phyloP scores from a whole-genome alignment of 139 green algal species.

The Picochlorum sp. region DNA sequence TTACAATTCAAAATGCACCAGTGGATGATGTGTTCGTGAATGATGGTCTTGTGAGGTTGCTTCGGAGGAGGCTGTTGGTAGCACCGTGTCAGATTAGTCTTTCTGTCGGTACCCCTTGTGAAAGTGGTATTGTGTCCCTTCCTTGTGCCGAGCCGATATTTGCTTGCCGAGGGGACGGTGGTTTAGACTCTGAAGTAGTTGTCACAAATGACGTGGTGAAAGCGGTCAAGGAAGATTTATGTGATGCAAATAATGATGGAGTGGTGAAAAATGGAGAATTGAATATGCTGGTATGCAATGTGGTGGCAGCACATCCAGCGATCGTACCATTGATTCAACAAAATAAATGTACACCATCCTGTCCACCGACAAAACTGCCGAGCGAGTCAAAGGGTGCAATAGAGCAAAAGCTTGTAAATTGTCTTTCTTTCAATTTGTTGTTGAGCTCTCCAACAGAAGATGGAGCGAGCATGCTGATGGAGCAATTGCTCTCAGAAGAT shows the following conservation, averaged over 20 bases:
- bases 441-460: neutral
- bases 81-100: slow-evolving; percentile 15
- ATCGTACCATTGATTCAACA: neutral
- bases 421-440: neutral
- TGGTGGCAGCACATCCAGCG: neutral
- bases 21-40: slow-evolving; percentile 5
- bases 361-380: no score
- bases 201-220: neutral
- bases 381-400: neutral
- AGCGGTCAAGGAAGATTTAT: neutral
- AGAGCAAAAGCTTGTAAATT: neutral
- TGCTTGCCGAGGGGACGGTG: neutral
- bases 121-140: neutral
- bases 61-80: slow-evolving; percentile 10
- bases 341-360: neutral
- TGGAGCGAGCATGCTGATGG: neutral
- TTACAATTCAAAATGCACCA: slow-evolving; percentile 1
- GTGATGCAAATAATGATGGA: neutral
- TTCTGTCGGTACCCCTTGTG: neutral
- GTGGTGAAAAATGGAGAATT: neutral
- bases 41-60: slow-evolving; percentile 10
- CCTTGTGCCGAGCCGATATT: slow-evolving; percentile 1
- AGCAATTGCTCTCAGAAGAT: neutral
- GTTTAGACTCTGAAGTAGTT: neutral
- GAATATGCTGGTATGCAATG: neutral